These are phyloP conservation scores for Lycium ferocissimum DNA, from an alignment of 257 asterid genomes.

Conservation along the genomic window DNA sequence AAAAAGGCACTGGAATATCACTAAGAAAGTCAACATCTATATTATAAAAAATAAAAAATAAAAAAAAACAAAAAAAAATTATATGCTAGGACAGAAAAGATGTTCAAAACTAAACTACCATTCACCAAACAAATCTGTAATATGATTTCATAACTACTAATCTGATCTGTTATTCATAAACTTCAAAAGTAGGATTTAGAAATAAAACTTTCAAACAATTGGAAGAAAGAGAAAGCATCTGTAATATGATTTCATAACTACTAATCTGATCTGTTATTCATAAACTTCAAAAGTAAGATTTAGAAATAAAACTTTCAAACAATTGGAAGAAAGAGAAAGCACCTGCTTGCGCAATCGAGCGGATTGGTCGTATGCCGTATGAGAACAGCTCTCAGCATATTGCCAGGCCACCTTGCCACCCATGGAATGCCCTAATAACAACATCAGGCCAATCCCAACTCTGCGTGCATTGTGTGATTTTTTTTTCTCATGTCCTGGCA, in stretches of 20 bases:
- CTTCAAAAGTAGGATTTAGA: too few species aligned
- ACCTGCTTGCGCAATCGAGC: constrained; percentile 83
- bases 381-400: constrained; percentile 77
- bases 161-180: background rate
- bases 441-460: constrained; percentile 95
- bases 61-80: background rate
- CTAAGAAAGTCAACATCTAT: too few species aligned
- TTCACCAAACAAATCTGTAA: background rate
- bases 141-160: background rate
- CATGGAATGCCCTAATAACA: constrained; percentile 92
- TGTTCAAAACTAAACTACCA: background rate
- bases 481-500: too few species aligned
- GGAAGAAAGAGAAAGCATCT: constrained; percentile 26
- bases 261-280: background rate
- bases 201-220: background rate
- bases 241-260: background rate
- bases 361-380: constrained; percentile 61
- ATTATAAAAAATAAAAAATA: too few species aligned
- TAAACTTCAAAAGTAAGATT: background rate
- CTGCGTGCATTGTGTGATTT: constrained; percentile 30
- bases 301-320: background rate
- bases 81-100: too few species aligned
- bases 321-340: constrained; percentile 28
- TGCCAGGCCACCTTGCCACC: constrained; percentile 97
- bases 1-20: too few species aligned